Evolutionary conservation across 192 early-diverging fungal genomes (phyloP), one percentile per base, ranked within the genome.

Genomic region (Coemansia sp.): DNA sequence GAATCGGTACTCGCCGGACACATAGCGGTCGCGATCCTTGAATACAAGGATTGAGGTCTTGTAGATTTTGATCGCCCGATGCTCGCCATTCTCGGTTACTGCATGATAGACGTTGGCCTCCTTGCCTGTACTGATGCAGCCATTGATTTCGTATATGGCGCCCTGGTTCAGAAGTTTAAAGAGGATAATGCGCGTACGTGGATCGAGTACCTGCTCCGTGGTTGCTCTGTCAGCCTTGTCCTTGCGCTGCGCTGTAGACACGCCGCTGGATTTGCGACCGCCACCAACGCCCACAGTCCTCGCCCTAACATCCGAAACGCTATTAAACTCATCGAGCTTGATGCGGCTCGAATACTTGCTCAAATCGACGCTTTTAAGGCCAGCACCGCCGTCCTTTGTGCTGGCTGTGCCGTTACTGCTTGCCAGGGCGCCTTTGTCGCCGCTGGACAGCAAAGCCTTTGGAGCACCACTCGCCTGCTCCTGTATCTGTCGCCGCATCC

Each of bases 61-160:
- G 85, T 99, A 99, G 40, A 99, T 90, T 70, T 99, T 98, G 71
- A 99, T 94, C 8, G 97, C 95, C 6, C 91, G 83, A 70, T 97
- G 94, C 47, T 85, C 78, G 32, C 91, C 92, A 12, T 83, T 69
- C 52, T 93, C 93, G 10, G 95, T 97, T 15, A 87, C 82, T 8
- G 97, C 97, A 62, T 99, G 96, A 67, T 99, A 99, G 16, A 99
- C 97, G 76, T 99, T 99, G 66, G 97, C 97, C 81, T 99, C 97
- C 73, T 99, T 99, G 12, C 97, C 97, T 0, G 97, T 99, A 73
- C 92, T 94, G 52, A 99, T 90, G 78, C 97, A 99, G 1, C 97
- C 97, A 72, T 99, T 95, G 65, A 99, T 90, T 68, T 95, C 94
- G 70, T 93, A 90, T 62, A 99, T 92, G 6, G 94, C 76, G 57